Evolutionary conservation across 1,284 basidiomycete genomes (phyloP).

Genomic region (Malassezia dermatis): DNA sequence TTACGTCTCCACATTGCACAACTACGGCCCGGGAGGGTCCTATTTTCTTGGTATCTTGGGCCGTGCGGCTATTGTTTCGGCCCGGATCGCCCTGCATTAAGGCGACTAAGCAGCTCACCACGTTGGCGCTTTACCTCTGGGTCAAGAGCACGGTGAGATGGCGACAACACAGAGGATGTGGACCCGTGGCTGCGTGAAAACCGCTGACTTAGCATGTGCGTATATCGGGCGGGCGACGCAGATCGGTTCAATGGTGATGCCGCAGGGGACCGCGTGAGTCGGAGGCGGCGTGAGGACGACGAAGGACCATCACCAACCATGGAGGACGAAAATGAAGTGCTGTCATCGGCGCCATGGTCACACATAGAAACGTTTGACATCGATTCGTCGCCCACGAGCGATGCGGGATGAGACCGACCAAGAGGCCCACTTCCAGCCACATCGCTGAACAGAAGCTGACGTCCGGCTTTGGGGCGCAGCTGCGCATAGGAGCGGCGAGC

Average conservation of each 20-base stretch:
- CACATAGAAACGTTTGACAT: constrained; percentile 8
- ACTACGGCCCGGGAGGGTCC: not conserved
- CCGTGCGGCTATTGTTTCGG: not conserved
- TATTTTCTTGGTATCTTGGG: not conserved
- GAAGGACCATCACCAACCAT: not conserved
- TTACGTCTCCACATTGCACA: not conserved
- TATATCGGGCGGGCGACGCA: not conserved
- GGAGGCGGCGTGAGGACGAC: not conserved
- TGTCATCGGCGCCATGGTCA: constrained; percentile 6
- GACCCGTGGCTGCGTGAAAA: not conserved
- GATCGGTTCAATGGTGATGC: not conserved
- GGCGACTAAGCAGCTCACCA: constrained; percentile 3
- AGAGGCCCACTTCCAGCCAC: not conserved
- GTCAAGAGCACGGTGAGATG: not conserved
- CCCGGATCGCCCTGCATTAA: not conserved
- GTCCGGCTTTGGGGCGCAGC: not conserved
- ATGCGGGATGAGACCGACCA: not conserved
- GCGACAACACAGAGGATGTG: constrained; percentile 1
- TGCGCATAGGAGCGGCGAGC: constrained; percentile 3
- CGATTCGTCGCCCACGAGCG: not conserved
- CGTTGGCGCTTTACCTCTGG: constrained; percentile 5
- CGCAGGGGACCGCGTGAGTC: constrained; percentile 7
- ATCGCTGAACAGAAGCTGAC: constrained; percentile 12
- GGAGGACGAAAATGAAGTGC: constrained; percentile 8
- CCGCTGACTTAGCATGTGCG: not conserved